Percentiles rank a stretch among this genome's conserved stretches.
Evolutionary conservation across 345 rosid genomes (phyloP).

Genomic region (Melastoma malabathricum): DNA sequence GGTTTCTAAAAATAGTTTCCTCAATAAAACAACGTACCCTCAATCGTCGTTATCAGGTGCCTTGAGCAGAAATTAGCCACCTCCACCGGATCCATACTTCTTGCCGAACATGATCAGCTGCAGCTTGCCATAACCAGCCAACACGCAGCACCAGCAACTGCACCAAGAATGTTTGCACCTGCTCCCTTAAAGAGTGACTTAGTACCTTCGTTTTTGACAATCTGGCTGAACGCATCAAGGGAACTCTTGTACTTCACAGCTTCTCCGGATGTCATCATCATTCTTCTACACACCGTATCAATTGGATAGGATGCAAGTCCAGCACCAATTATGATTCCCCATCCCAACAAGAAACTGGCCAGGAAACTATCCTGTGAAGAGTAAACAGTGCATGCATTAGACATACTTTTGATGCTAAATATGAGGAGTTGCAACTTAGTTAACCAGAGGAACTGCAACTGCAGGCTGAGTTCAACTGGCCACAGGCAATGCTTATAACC

Average conservation of each 20-base stretch:
- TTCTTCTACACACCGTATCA: slow-evolving; percentile 52
- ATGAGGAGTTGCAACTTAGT: too few relatives aligned
- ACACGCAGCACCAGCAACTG: slow-evolving; percentile 52
- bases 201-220: slow-evolving; percentile 39
- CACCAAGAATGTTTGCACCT: slow-evolving; percentile 50
- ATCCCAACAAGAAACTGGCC: slow-evolving; percentile 46
- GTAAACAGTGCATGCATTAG: background rate
- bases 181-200: slow-evolving; percentile 57
- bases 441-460: too few relatives aligned
- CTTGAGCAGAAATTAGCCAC: slow-evolving; percentile 3
- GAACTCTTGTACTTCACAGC: slow-evolving; percentile 57
- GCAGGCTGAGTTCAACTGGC: too few relatives aligned
- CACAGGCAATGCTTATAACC: too few relatives aligned
- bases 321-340: slow-evolving; percentile 50
- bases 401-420: too few relatives aligned
- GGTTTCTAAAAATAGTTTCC: too few relatives aligned
- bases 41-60: too few relatives aligned
- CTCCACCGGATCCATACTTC: slow-evolving; percentile 42
- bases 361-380: slow-evolving; percentile 47
- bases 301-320: slow-evolving; percentile 49
- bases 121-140: slow-evolving; percentile 55
- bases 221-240: slow-evolving; percentile 30
- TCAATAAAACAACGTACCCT: too few relatives aligned
- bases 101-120: slow-evolving; percentile 42
- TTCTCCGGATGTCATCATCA: slow-evolving; percentile 70